These are phyloP conservation scores for Colletotrichum echinochloae DNA, from an alignment of 2,329 filamentous ascomycete species.

Conservation along the genomic window DNA sequence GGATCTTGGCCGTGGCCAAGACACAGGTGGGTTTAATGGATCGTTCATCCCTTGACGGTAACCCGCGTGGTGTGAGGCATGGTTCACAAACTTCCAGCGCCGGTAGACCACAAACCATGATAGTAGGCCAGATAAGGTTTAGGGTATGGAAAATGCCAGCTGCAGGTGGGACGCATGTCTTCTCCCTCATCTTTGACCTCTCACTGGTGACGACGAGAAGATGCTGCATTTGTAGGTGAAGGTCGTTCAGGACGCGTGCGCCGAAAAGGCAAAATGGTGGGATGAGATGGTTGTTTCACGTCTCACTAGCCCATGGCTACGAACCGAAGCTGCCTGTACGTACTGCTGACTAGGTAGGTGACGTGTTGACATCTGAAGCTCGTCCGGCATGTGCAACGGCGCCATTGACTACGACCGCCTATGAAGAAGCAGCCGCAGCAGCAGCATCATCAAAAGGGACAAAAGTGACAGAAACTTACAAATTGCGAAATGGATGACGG, in stretches of 20 bases:
- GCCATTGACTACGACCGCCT: background rate
- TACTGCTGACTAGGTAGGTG: background rate
- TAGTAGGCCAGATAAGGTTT: slow-evolving; percentile 14
- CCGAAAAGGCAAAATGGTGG: slow-evolving; percentile 12
- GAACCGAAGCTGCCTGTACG: background rate
- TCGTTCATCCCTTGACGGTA: slow-evolving; percentile 7
- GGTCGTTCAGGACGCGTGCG: slow-evolving; percentile 9
- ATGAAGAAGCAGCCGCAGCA: background rate
- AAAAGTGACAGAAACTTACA: background rate
- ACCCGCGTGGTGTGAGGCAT: background rate
- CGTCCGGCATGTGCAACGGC: background rate
- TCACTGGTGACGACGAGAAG: slow-evolving; percentile 5
- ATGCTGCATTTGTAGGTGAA: background rate
- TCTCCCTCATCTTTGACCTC: background rate
- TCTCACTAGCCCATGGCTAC: slow-evolving; percentile 13
- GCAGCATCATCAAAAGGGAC: background rate
- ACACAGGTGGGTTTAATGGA: background rate
- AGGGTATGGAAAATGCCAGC: slow-evolving; percentile 1
- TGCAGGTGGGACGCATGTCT: slow-evolving; percentile 2
- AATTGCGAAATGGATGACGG: background rate
- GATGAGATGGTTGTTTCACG: slow-evolving; percentile 36
- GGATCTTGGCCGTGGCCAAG: background rate
- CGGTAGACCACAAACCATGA: background rate
- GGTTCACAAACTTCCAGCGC: background rate
- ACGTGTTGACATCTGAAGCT: background rate